These are phyloP conservation scores for Magnaporthiopsis rhizophila DNA, from an alignment of 2,329 filamentous ascomycete species.

Conservation along the genomic window DNA sequence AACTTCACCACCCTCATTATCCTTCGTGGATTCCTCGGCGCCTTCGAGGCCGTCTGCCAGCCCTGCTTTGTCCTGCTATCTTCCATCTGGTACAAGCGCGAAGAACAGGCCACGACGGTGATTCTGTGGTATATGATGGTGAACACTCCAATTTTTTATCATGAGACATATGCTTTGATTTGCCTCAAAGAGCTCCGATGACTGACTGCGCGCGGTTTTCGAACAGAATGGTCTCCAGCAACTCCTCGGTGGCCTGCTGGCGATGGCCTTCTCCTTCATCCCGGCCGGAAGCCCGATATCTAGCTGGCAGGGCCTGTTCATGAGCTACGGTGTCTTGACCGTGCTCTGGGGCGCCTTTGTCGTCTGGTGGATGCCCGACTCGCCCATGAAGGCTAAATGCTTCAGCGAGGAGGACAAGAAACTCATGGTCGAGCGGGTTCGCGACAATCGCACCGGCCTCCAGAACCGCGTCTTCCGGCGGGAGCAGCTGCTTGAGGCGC, in stretches of 20 bases:
- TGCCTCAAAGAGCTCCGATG: slow-evolving; percentile 30
- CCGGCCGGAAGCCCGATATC: slow-evolving; percentile 24
- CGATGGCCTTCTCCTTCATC: slow-evolving; percentile 33
- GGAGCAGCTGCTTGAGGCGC: slow-evolving; percentile 14
- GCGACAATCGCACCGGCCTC: slow-evolving; percentile 49
- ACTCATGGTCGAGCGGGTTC: slow-evolving; percentile 53
- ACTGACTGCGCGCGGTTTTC: slow-evolving; percentile 34
- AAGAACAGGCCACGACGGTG: slow-evolving; percentile 48
- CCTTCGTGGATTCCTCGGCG: slow-evolving; percentile 58
- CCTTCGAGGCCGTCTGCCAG: slow-evolving; percentile 64
- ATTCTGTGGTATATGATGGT: slow-evolving; percentile 33
- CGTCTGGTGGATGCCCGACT: slow-evolving; percentile 57
- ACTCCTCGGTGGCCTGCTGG: slow-evolving; percentile 39
- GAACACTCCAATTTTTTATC: slow-evolving; percentile 51
- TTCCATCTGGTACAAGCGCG: slow-evolving; percentile 62
- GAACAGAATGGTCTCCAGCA: slow-evolving; percentile 42
- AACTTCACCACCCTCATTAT: slow-evolving; percentile 52
- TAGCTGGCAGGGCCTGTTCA: slow-evolving; percentile 49
- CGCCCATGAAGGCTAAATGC: slow-evolving; percentile 65
- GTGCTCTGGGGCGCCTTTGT: slow-evolving; percentile 58
- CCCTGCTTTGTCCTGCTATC: slow-evolving; percentile 61
- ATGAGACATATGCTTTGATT: background rate
- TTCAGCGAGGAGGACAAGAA: slow-evolving; percentile 59
- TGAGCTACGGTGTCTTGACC: slow-evolving; percentile 54
- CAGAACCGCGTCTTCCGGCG: slow-evolving; percentile 13